These are phyloP conservation scores for Anisogramma anomala DNA, from an alignment of 2,329 filamentous ascomycete species.

Conservation along the genomic window DNA sequence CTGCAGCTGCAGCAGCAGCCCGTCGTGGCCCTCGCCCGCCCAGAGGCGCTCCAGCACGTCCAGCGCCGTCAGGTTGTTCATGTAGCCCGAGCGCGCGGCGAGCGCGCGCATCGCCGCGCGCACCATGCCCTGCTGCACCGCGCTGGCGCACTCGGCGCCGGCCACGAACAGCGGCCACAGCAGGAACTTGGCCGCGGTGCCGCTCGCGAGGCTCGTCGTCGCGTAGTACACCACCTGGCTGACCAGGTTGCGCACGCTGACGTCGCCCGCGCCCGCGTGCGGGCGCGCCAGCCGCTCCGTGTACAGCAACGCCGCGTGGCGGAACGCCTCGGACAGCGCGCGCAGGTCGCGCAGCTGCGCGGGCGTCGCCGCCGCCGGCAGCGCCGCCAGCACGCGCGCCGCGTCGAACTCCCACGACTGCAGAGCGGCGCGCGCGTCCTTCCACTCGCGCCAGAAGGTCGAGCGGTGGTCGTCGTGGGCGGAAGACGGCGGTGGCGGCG, in stretches of 20 bases:
- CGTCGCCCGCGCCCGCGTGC: slow-evolving; percentile 56
- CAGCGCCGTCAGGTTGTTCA: slow-evolving; percentile 80
- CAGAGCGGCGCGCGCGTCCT: slow-evolving; percentile 61
- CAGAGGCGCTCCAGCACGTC: slow-evolving; percentile 80
- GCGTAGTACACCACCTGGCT: slow-evolving; percentile 75
- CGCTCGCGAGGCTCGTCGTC: slow-evolving; percentile 61
- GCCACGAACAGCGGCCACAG: slow-evolving; percentile 89
- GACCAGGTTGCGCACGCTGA: slow-evolving; percentile 74
- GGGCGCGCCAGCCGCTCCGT: slow-evolving; percentile 78
- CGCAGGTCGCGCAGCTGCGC: slow-evolving; percentile 62
- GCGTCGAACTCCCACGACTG: slow-evolving; percentile 71
- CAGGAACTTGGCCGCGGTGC: slow-evolving; percentile 67
- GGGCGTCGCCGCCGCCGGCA: slow-evolving; percentile 35
- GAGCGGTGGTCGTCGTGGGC: slow-evolving; percentile 47
- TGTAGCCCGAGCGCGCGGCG: slow-evolving; percentile 79
- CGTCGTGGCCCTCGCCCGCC: slow-evolving; percentile 41
- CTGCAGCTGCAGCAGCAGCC: no score
- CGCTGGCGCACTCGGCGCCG: slow-evolving; percentile 78
- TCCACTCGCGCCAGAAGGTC: slow-evolving; percentile 81
- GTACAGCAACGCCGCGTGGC: slow-evolving; percentile 79
- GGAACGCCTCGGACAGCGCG: slow-evolving; percentile 81
- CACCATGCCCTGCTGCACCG: slow-evolving; percentile 67
- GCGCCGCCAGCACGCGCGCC: slow-evolving; percentile 36
- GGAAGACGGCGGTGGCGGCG: slow-evolving; percentile 29
- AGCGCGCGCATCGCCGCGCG: slow-evolving; percentile 74